Conservation (phyloP, 495 filamentous ascomycete species). For the Daldinia childiae region DNA sequence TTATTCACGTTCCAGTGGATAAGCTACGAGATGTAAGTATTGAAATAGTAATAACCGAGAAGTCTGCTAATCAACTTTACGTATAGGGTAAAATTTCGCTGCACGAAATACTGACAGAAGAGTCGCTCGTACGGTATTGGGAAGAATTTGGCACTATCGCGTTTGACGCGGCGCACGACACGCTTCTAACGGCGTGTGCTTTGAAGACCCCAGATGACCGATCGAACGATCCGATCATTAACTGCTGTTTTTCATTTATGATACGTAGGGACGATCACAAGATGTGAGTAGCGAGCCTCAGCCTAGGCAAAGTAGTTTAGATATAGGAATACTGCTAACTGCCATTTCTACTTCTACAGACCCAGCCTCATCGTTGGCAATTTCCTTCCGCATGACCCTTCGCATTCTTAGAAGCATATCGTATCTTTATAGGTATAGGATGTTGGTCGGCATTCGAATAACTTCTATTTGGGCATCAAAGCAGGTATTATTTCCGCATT, state of each 20-base stretch:
- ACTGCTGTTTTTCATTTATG: conserved; percentile 97
- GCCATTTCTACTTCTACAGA: conserved; percentile 56
- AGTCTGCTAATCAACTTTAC: conserved; percentile 8
- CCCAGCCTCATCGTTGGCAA: conserved; percentile 96
- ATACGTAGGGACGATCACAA: conserved; percentile 94
- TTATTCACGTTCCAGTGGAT: conserved; percentile 93
- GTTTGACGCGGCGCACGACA: conserved; percentile 95
- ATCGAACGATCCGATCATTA: conserved; percentile 75
- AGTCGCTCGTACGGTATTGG: conserved; percentile 96
- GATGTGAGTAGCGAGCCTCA: conserved; percentile 72
- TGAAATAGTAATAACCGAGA: background rate
- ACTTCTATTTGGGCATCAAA: conserved; percentile 16
- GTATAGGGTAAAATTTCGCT: conserved; percentile 89
- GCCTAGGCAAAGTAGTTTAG: background rate
- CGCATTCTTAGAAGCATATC: conserved; percentile 35
- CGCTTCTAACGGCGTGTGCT: conserved; percentile 92
- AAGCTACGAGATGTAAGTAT: conserved; percentile 84
- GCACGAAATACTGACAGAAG: conserved; percentile 94
- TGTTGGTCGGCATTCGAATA: background rate
- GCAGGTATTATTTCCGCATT: conserved; percentile 12
- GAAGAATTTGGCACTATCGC: conserved; percentile 99
- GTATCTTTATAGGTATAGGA: conserved; percentile 3
- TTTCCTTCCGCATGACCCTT: conserved; percentile 78
- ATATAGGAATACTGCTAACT: conserved; percentile 22
- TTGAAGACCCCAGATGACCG: conserved; percentile 85